Evolutionary conservation across 129 eudicot species (phyloP).

Genomic region (Helianthus tuberosus): DNA sequence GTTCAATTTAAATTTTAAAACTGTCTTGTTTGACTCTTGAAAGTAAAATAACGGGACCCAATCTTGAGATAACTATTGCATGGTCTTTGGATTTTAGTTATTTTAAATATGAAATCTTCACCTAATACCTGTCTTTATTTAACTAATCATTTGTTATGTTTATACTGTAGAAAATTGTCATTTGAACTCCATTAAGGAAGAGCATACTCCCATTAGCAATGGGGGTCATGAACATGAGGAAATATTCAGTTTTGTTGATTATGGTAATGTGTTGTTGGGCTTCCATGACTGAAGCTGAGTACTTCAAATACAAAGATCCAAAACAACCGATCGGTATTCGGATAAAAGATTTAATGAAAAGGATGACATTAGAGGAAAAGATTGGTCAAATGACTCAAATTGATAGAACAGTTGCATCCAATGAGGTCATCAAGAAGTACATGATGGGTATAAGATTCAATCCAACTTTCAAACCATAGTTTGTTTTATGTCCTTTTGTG

Average conservation of each 20-base stretch:
- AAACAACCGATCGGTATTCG: conserved; percentile 52
- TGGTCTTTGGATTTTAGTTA: neutral
- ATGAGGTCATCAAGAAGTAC: conserved; percentile 62
- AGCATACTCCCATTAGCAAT: conserved; percentile 28
- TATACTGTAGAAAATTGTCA: conserved; percentile 11
- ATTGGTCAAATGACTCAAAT: conserved; percentile 86
- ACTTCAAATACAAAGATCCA: conserved; percentile 68
- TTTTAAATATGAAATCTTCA: neutral
- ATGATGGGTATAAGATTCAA: conserved; percentile 48
- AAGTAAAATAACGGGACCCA: conserved; percentile 17
- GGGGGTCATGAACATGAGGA: conserved; percentile 34
- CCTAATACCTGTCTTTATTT: conserved; percentile 12
- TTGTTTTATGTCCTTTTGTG: neutral
- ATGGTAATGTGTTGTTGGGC: conserved; percentile 42
- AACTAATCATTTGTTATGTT: conserved; percentile 13
- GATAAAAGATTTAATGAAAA: conserved; percentile 55
- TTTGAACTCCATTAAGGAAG: conserved; percentile 6
- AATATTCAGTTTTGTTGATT: conserved; percentile 29
- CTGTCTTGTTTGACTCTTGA: conserved; percentile 20
- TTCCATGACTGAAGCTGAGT: conserved; percentile 47
- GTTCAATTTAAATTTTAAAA: conserved; percentile 19
- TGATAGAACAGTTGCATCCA: conserved; percentile 56
- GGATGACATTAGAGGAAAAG: conserved; percentile 74
- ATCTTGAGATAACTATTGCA: neutral
- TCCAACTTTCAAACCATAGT: neutral